phyloP scores from a whole-genome alignment of 2,329 filamentous ascomycete species.

The Cadophora malorum region DNA sequence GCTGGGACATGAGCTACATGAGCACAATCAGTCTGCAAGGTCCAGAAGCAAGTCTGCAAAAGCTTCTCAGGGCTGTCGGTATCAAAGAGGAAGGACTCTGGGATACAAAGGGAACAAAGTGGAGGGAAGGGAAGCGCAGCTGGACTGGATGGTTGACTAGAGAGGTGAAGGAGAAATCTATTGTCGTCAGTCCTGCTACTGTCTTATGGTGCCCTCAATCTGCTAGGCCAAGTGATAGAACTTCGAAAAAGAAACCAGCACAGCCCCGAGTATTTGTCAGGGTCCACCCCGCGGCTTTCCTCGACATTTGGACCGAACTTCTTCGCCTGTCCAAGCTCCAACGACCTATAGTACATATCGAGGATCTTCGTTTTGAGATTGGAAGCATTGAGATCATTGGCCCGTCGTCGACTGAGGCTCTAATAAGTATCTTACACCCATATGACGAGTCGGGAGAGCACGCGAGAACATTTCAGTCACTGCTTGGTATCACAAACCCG shows the following conservation, averaged over 20 bases:
- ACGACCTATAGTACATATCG: constrained; percentile 64
- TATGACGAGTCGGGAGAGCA: constrained; percentile 51
- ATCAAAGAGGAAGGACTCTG: constrained; percentile 66
- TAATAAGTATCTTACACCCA: constrained; percentile 71
- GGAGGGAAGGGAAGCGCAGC: constrained; percentile 67
- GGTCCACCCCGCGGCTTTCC: constrained; percentile 81
- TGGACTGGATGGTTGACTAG: constrained; percentile 64
- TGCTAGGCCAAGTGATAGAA: constrained; percentile 32
- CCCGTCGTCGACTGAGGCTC: constrained; percentile 79
- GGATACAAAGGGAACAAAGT: constrained; percentile 70
- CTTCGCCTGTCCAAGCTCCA: constrained; percentile 64
- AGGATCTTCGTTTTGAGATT: constrained; percentile 74
- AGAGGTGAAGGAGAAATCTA: constrained; percentile 58
- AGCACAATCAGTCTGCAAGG: constrained; percentile 84
- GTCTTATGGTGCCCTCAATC: constrained; percentile 71
- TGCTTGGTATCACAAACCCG: constrained; percentile 69
- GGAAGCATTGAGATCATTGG: constrained; percentile 74
- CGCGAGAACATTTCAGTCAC: constrained; percentile 55
- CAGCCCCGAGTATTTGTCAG: constrained; percentile 67
- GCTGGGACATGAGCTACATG: constrained; percentile 95
- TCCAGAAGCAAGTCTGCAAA: constrained; percentile 64
- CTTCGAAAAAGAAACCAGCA: constrained; percentile 49
- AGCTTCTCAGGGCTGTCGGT: constrained; percentile 70
- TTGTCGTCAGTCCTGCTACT: constrained; percentile 73
- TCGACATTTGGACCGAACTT: constrained; percentile 68